Evolutionary conservation across 768 basidiomycete species (phyloP).

Genomic region (Hemileccinum rubropunctum): DNA sequence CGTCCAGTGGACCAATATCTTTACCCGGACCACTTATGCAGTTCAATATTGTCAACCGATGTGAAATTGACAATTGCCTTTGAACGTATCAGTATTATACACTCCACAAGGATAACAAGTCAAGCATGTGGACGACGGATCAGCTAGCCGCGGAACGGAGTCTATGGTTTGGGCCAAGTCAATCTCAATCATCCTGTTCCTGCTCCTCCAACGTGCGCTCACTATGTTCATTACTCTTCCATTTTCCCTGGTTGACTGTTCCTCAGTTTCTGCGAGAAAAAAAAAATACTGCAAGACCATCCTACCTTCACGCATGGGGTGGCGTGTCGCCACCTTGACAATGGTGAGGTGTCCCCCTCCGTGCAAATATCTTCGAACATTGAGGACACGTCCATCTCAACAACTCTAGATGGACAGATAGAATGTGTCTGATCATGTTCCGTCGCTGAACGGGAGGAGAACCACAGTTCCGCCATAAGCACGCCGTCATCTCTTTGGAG

Average conservation of each 20-base stretch:
- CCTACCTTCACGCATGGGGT: not conserved
- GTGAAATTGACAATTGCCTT: no score
- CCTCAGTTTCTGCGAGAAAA: not conserved
- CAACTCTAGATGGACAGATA: conserved; percentile 1
- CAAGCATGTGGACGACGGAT: no score
- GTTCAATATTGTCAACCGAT: no score
- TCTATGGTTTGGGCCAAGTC: no score
- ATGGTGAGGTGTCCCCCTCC: not conserved
- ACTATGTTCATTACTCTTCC: not conserved
- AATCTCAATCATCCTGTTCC: not conserved
- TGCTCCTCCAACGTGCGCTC: not conserved
- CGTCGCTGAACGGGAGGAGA: not conserved
- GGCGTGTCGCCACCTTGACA: not conserved
- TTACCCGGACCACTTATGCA: no score
- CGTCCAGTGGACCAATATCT: no score
- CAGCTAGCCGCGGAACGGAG: no score
- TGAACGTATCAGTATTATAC: no score
- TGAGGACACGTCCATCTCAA: conserved; percentile 3
- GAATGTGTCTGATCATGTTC: not conserved
- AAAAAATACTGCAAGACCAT: not conserved
- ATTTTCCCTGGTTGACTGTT: not conserved
- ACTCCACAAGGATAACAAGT: no score
- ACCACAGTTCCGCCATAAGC: not conserved
- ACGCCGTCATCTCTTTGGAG: not conserved
- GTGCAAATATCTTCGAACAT: not conserved